A percentile compares a stretch with the other conserved stretches of the same genome.
phyloP scores from a whole-genome alignment of 805 yeast species.

The Starmerella floricola region DNA sequence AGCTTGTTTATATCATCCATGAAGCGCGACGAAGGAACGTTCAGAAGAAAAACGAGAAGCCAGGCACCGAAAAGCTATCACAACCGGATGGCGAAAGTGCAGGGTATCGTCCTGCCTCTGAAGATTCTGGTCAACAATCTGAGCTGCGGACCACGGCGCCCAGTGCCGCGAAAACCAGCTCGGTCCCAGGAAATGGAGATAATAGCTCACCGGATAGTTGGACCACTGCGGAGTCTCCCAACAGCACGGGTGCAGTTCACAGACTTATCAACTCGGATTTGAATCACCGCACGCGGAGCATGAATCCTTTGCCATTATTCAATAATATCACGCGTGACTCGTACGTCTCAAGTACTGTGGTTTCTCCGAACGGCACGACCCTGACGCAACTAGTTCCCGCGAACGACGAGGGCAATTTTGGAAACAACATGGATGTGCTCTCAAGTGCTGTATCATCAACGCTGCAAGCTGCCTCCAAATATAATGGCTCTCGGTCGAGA shows the following conservation, averaged over 20 bases:
- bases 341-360: conserved; percentile 70
- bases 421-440: not conserved
- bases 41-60: conserved; percentile 10
- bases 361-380: conserved; percentile 88
- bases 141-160: not conserved
- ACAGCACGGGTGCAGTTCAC: conserved; percentile 7
- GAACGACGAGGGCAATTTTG: conserved; percentile 25
- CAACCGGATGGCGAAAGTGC: no score
- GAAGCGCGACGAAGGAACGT: conserved; percentile 68
- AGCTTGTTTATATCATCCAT: conserved; percentile 86
- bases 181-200: not conserved
- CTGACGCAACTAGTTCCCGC: conserved; percentile 83
- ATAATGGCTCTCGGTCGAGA: no score
- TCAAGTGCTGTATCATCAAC: not conserved
- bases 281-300: conserved; percentile 10
- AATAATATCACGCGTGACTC: conserved; percentile 84
- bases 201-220: conserved; percentile 8
- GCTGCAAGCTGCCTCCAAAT: no score
- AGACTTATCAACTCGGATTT: conserved; percentile 6
- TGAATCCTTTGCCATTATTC: conserved; percentile 75
- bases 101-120: not conserved
- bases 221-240: conserved; percentile 4
- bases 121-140: no score
- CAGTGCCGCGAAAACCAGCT: not conserved
- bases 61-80: not conserved